phyloP scores from a whole-genome alignment of 495 filamentous ascomycete genomes.

The Podospora sp. region DNA sequence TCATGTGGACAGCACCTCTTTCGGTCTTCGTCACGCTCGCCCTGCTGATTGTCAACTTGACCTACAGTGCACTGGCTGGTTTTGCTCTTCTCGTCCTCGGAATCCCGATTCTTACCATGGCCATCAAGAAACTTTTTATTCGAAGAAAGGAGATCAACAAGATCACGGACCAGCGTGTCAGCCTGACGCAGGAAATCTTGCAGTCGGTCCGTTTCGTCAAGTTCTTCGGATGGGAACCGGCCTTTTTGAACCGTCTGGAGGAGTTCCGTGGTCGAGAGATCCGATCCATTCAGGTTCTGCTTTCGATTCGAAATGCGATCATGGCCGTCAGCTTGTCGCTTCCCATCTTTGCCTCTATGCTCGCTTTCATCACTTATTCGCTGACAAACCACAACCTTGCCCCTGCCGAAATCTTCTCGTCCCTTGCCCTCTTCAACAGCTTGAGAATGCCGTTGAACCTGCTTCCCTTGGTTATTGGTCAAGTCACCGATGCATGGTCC shows the following conservation, averaged over 20 bases:
- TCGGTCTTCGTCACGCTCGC: conserved; percentile 75
- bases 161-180: conserved; percentile 87
- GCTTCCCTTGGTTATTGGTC: conserved; percentile 83
- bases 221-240: conserved; percentile 91
- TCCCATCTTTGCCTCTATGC: conserved; percentile 91
- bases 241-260: conserved; percentile 76
- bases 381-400: conserved; percentile 70
- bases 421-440: conserved; percentile 88
- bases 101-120: conserved; percentile 71
- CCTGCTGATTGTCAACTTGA: conserved; percentile 79
- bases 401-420: conserved; percentile 85
- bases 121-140: conserved; percentile 69
- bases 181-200: conserved; percentile 89
- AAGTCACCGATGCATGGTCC: conserved; percentile 85
- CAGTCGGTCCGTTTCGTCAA: conserved; percentile 93
- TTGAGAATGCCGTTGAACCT: conserved; percentile 87
- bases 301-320: conserved; percentile 82
- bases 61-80: conserved; percentile 84
- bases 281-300: conserved; percentile 71
- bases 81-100: conserved; percentile 80
- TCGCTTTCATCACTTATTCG: conserved; percentile 91
- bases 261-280: conserved; percentile 76
- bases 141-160: conserved; percentile 82
- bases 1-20: conserved; percentile 84
- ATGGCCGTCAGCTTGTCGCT: conserved; percentile 73